Percentiles rank a stretch among this genome's conserved stretches.
These are phyloP conservation scores for Dalbergia oliveri DNA, from an alignment of 306 rosid species.

Conservation along the genomic window DNA sequence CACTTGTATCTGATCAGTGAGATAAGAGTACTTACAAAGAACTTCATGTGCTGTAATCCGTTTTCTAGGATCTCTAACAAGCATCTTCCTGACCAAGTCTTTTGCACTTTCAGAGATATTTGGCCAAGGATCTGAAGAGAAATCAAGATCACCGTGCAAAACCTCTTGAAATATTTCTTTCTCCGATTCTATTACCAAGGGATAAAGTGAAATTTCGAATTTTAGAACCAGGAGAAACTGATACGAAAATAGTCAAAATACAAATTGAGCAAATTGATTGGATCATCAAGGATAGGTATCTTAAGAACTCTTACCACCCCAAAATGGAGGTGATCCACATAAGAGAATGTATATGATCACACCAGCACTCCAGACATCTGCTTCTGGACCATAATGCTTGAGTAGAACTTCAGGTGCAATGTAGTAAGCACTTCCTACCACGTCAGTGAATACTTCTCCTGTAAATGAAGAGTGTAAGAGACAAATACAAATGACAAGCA, in stretches of 20 bases:
- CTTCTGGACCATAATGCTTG: slow-evolving; percentile 74
- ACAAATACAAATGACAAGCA: background rate
- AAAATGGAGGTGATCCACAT: slow-evolving; percentile 83
- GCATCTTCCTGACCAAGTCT: slow-evolving; percentile 80
- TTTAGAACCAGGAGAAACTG: background rate
- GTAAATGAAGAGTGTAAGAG: slow-evolving; percentile 46
- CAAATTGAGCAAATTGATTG: slow-evolving; percentile 1
- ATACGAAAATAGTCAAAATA: background rate
- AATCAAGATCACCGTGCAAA: slow-evolving; percentile 75
- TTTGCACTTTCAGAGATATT: slow-evolving; percentile 78
- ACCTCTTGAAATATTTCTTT: slow-evolving; percentile 70
- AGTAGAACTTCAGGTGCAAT: slow-evolving; percentile 83
- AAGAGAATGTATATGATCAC: slow-evolving; percentile 84
- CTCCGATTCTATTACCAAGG: slow-evolving; percentile 65
- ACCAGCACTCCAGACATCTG: slow-evolving; percentile 94
- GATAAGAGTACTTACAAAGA: slow-evolving; percentile 65
- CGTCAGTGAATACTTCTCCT: slow-evolving; percentile 71
- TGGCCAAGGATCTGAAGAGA: slow-evolving; percentile 87
- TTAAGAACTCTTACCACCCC: slow-evolving; percentile 70
- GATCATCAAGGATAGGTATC: slow-evolving; percentile 11
- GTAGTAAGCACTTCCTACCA: slow-evolving; percentile 87
- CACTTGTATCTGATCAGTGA: background rate
- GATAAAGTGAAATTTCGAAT: slow-evolving; percentile 6
- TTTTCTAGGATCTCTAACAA: slow-evolving; percentile 72
- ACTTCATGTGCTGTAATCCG: slow-evolving; percentile 77